Base-by-base conservation (phyloP, 192 early-diverging fungal genomes). In the Coemansia sp. region DNA sequence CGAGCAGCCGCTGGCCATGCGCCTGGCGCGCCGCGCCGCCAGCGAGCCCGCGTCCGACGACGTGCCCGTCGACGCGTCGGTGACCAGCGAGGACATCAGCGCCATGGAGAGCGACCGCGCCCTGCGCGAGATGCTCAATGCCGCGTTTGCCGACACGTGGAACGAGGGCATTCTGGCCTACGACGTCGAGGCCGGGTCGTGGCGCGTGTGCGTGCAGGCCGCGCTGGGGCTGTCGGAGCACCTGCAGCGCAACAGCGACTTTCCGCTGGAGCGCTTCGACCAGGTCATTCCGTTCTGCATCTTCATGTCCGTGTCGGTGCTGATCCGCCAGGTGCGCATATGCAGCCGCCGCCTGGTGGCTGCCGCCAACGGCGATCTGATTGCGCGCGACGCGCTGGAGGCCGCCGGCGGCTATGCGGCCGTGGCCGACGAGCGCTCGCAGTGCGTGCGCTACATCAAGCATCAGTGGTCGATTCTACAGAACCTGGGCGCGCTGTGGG, bases 241-340 rank as follows among this genome's bases (percentile, higher is more conserved):
- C 28, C 21, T 76, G 44, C 58, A 66, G 34, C 58, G 73, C 21
- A 76, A 76, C 45, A 46, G 39, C 32, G 73, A 76, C 35, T 53
- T 76, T 29, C 73, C 73, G 34, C 36, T 76, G 45, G 66, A 76
- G 44, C 62, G 73, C 17, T 76, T 76, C 14, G 73, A 76, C 55
- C 73, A 76, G 42, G 67, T 76, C 58, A 76, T 76, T 31, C 73
- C 73, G 2, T 76, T 76, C 30, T 76, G 73, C 41, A 76, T 76
- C 27, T 76, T 76, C 55, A 76, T 76, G 66, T 76, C 73, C 4
- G 46, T 67, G 1, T 68, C 73, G 2, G 66, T 76, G 38, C 58
- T 76, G 15, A 63, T 76, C 17, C 60, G 73, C 10, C 66, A 76
- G 39, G 57, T 69, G 6, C 65, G 62, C 25, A 60, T 65, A 32